These are phyloP conservation scores for Diversispora epigaea DNA, from an alignment of 192 early-diverging fungal genomes.

Conservation along the genomic window DNA sequence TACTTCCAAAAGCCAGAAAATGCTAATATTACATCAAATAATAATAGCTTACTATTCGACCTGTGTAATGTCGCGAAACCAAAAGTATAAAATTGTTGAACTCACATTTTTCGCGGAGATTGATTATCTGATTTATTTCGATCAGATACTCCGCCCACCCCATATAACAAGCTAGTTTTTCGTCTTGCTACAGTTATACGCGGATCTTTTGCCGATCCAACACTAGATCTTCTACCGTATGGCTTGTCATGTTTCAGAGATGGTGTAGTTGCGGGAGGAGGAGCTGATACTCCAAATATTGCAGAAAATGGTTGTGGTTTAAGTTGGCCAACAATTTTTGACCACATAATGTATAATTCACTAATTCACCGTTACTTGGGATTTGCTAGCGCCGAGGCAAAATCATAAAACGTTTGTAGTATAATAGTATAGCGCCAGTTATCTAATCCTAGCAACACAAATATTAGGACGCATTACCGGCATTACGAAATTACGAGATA, in stretches of 20 bases:
- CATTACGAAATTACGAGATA: too few relatives aligned
- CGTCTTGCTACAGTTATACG: constrained; percentile 13
- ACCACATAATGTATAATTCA: constrained; percentile 28
- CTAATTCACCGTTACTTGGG: constrained; percentile 3
- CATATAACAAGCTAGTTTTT: constrained; percentile 7
- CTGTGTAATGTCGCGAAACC: not conserved
- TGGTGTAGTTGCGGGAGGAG: not conserved
- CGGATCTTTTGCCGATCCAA: constrained; percentile 10
- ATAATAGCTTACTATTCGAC: not conserved
- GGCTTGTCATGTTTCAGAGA: not conserved
- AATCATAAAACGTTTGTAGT: not conserved
- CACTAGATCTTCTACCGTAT: constrained; percentile 10
- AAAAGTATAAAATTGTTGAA: not conserved
- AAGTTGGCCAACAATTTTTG: constrained; percentile 30
- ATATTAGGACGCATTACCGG: too few relatives aligned
- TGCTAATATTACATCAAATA: not conserved
- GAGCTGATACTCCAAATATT: not conserved
- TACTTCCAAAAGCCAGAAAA: not conserved
- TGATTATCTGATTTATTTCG: not conserved
- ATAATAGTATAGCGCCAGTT: too few relatives aligned
- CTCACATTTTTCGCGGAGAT: constrained; percentile 20
- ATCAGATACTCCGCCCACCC: not conserved
- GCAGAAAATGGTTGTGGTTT: constrained; percentile 11
- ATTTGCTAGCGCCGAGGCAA: not conserved
- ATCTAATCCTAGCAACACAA: too few relatives aligned